Evolutionary conservation across 495 filamentous ascomycete species (phyloP), one percentile per base, ranked within the genome.

Genomic region (Extremus antarcticus): DNA sequence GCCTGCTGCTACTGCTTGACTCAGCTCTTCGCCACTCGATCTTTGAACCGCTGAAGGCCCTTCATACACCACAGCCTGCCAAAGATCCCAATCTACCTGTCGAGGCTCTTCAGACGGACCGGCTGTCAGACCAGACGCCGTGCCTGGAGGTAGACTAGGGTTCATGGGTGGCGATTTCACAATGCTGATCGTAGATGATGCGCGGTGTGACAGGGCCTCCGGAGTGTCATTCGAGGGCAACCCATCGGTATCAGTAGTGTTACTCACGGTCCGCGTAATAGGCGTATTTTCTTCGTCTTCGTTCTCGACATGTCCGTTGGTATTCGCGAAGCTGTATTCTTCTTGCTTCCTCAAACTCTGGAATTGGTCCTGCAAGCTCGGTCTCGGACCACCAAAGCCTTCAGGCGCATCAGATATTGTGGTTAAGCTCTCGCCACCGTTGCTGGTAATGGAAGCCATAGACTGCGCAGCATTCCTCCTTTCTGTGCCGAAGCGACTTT

Each of bases 51-150:
- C 90, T 29, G 85, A 82, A 11, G 89, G 86, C 1, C 94, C 92
- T 72, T 94, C 84, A 59, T 95, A 89, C 25, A 99, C 92, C 1
- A 99, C 85, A 17, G 85, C 74, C 69, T 99, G 90, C 92, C 92
- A 99, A 19, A 99, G 71, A 68, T 97, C 94, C 92, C 92, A 99
- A 65, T 99, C 88, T 15, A 99, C 88, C 2, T 79, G 76, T 8
- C 78, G 73, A 3, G 77, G 74, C 16, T 77, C 71, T 58, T 80
- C 76, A 10, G 88, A 84, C 7, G 82, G 84, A 0, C 84, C 84
- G 2, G 83, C 78, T 17, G 79, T 79, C 39, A 87, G 75, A 3
- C 89, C 89, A 17, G 87, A 81, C 19, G 83, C 88, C 8, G 87
- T 94, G 1, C 90, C 90, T 0, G 90, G 89, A 2, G 88, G 80